These are phyloP conservation scores for Eucalyptus curtisii DNA, from an alignment of 345 rosid species.

Conservation along the genomic window DNA sequence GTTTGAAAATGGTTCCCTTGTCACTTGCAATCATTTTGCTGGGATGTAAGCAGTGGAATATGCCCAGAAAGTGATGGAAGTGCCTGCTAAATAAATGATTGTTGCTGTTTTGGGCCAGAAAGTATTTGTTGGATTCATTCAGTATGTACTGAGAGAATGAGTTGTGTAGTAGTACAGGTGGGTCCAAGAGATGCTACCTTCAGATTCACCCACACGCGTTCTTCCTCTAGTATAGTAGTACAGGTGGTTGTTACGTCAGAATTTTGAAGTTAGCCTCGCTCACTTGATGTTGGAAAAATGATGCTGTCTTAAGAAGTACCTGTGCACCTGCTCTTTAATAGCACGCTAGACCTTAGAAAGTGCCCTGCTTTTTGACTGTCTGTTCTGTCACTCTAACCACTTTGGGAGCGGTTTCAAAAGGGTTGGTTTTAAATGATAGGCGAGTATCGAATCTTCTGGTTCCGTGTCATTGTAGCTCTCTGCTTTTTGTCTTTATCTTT, in stretches of 20 bases:
- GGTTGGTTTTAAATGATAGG: background rate
- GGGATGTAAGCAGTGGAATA: background rate
- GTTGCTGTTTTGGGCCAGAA: background rate
- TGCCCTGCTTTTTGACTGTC: background rate
- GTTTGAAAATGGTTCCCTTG: background rate
- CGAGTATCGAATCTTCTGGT: background rate
- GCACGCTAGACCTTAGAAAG: background rate
- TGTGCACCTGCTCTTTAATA: background rate
- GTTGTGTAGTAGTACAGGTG: background rate
- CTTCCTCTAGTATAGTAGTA: background rate
- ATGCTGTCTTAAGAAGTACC: background rate
- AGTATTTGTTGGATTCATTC: background rate
- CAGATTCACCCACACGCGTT: background rate
- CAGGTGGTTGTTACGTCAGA: background rate
- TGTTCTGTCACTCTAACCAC: background rate
- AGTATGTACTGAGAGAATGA: background rate
- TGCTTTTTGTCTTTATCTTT: background rate
- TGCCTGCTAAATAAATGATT: background rate
- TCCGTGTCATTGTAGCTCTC: background rate
- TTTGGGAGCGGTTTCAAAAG: background rate
- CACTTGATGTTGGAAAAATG: background rate
- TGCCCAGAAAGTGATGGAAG: background rate
- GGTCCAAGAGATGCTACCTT: background rate
- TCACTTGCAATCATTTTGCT: background rate
- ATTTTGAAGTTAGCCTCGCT: background rate